Evolutionary conservation across 2,329 filamentous ascomycete genomes (phyloP).

Genomic region (Pezicula neosporulosa): DNA sequence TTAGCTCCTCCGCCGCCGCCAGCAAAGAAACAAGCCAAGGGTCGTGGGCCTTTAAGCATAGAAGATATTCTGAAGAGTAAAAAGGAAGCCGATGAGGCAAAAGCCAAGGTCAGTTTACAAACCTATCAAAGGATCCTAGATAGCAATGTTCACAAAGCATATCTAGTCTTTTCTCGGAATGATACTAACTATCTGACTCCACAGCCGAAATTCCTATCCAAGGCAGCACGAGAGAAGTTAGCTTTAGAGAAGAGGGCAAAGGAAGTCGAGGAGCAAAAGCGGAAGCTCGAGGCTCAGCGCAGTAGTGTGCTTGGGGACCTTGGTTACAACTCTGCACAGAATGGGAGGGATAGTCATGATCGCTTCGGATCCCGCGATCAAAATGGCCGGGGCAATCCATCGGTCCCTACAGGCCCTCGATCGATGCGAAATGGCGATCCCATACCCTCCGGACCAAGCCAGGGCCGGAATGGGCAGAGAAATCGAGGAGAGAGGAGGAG

Average conservation of each 20-base stretch:
- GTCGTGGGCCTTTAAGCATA: constrained; percentile 63
- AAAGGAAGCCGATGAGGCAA: constrained; percentile 78
- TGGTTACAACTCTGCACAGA: constrained; percentile 9
- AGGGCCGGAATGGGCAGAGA: constrained; percentile 17
- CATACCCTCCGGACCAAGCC: constrained; percentile 40
- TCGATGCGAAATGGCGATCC: constrained; percentile 54
- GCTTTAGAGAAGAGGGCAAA: constrained; percentile 75
- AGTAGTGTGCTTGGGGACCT: constrained; percentile 8
- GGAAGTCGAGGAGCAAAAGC: constrained; percentile 63
- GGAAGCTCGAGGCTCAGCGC: constrained; percentile 33
- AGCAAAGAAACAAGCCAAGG: constrained; percentile 34
- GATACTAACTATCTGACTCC: constrained; percentile 20
- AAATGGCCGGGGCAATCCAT: constrained; percentile 22
- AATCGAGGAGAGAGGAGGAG: constrained; percentile 12
- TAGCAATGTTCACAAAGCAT: constrained; percentile 25
- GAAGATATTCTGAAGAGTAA: constrained; percentile 84
- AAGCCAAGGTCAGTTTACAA: constrained; percentile 59
- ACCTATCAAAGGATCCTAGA: constrained; percentile 9
- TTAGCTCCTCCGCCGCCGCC: constrained; percentile 19
- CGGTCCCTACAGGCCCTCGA: constrained; percentile 68
- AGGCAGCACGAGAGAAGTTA: constrained; percentile 75
- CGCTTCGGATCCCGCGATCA: constrained; percentile 15
- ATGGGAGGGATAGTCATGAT: constrained; percentile 18
- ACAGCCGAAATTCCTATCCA: constrained; percentile 79
- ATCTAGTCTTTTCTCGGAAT: constrained; percentile 18